Percentiles rank a stretch among this genome's conserved stretches.
Conservation (phyloP, 176 grass and related monocot genomes). For the Pontederia paniculata region DNA sequence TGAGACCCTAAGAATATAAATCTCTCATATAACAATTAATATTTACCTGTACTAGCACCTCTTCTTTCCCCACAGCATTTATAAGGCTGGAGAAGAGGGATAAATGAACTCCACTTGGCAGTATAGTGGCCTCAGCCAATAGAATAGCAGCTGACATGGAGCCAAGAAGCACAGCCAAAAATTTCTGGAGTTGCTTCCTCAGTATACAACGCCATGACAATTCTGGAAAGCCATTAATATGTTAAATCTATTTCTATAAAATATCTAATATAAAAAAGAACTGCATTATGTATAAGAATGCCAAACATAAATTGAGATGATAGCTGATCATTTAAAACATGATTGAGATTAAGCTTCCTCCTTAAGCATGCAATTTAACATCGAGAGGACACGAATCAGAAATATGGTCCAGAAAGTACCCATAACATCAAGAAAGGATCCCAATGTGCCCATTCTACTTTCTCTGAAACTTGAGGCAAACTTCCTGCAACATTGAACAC, state of each 20-base stretch:
- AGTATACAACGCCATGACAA: conserved; percentile 89
- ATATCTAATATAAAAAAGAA: not conserved
- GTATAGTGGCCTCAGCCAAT: conserved; percentile 91
- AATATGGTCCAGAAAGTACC: conserved; percentile 35
- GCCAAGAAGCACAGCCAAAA: conserved; percentile 56
- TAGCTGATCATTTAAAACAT: not conserved
- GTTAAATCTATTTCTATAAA: not conserved
- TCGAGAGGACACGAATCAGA: not conserved
- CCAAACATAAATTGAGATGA: not conserved
- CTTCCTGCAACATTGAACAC: conserved; percentile 39
- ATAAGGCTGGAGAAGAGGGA: conserved; percentile 96
- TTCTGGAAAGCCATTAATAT: conserved; percentile 40
- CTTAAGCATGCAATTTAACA: conserved; percentile 9
- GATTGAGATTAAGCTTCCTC: not conserved
- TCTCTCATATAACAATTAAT: conserved; percentile 5
- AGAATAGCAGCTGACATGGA: conserved; percentile 94
- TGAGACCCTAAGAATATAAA: not conserved
- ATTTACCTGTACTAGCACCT: conserved; percentile 94
- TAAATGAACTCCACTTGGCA: conserved; percentile 88
- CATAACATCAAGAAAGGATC: conserved; percentile 62
- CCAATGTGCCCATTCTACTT: conserved; percentile 40
- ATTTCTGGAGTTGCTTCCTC: conserved; percentile 90
- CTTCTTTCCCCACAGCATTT: conserved; percentile 79
- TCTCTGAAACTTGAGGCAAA: conserved; percentile 82
- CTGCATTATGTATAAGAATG: not conserved